phyloP scores from a whole-genome alignment of 495 filamentous ascomycete genomes.

The Parathielavia hyrcaniae region DNA sequence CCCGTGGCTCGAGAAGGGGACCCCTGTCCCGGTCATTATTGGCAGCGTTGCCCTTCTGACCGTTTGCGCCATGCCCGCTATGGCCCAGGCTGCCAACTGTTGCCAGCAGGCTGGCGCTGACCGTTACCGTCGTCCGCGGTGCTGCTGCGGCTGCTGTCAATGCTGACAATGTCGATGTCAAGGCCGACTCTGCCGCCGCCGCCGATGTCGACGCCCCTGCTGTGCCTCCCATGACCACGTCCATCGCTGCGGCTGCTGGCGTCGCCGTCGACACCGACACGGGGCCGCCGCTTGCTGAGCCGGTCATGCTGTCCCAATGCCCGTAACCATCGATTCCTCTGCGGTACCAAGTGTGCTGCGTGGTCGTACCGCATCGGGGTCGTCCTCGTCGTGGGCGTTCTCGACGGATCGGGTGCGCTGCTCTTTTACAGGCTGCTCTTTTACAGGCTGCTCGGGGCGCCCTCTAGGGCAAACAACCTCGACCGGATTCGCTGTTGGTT shows the following conservation, averaged over 20 bases:
- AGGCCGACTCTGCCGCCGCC: conserved; percentile 1
- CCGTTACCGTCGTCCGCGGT: not conserved
- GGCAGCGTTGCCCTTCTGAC: not conserved
- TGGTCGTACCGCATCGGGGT: conserved; percentile 13
- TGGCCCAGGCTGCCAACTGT: conserved; percentile 4
- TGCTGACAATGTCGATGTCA: conserved; percentile 3
- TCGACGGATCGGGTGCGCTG: not conserved
- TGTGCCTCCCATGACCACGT: conserved; percentile 19
- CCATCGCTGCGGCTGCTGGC: conserved; percentile 3
- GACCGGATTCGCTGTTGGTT: not conserved
- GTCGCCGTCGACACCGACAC: conserved; percentile 25
- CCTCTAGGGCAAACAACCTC: conserved; percentile 8
- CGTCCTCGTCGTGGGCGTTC: not conserved
- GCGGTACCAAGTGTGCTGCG: not conserved
- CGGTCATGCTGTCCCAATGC: conserved; percentile 21
- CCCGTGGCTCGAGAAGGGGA: conserved; percentile 21
- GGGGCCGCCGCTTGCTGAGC: conserved; percentile 23
- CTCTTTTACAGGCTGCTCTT: not conserved
- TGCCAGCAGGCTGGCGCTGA: conserved; percentile 17
- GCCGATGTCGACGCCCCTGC: not conserved
- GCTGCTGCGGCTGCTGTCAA: conserved; percentile 9
- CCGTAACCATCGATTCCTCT: conserved; percentile 27
- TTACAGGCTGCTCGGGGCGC: conserved; percentile 3
- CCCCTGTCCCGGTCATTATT: conserved; percentile 29
- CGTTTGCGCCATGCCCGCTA: not conserved